Evolutionary conservation across 495 filamentous ascomycete genomes (phyloP).

Genomic region (Penicillium ucsense): DNA sequence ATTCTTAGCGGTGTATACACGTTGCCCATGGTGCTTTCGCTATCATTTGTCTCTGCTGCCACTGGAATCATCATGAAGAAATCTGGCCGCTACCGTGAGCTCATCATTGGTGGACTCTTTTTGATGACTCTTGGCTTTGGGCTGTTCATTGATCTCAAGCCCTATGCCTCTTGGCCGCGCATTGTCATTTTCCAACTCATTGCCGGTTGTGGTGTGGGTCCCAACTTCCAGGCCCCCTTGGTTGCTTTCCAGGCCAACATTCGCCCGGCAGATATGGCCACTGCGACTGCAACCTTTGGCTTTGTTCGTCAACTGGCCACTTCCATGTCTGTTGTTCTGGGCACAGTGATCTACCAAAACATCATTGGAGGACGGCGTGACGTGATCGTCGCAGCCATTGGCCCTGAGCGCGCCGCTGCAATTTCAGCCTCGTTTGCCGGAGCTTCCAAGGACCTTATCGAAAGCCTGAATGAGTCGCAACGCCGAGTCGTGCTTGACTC

Average conservation of each 20-base stretch:
- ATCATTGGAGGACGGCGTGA: conserved; percentile 35
- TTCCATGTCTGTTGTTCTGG: conserved; percentile 45
- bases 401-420: conserved; percentile 17
- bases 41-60: conserved; percentile 54
- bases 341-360: conserved; percentile 50
- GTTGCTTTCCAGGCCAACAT: conserved; percentile 49
- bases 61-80: conserved; percentile 67
- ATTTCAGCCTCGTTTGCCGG: conserved; percentile 44
- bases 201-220: conserved; percentile 44
- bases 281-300: conserved; percentile 41
- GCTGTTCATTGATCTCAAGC: conserved; percentile 39
- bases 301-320: conserved; percentile 44
- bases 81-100: conserved; percentile 44
- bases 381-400: conserved; percentile 26
- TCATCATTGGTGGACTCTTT: conserved; percentile 40
- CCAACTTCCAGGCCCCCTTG: conserved; percentile 48
- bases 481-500: conserved; percentile 40
- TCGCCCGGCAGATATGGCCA: conserved; percentile 40
- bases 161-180: conserved; percentile 38
- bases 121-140: conserved; percentile 47
- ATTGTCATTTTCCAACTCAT: conserved; percentile 47
- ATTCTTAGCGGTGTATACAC: conserved; percentile 73
- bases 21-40: conserved; percentile 60
- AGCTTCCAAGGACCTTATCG: conserved; percentile 47
- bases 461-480: conserved; percentile 35